These are phyloP conservation scores for Periconia macrospinosa DNA, from an alignment of 2,329 filamentous ascomycete species.

Conservation along the genomic window DNA sequence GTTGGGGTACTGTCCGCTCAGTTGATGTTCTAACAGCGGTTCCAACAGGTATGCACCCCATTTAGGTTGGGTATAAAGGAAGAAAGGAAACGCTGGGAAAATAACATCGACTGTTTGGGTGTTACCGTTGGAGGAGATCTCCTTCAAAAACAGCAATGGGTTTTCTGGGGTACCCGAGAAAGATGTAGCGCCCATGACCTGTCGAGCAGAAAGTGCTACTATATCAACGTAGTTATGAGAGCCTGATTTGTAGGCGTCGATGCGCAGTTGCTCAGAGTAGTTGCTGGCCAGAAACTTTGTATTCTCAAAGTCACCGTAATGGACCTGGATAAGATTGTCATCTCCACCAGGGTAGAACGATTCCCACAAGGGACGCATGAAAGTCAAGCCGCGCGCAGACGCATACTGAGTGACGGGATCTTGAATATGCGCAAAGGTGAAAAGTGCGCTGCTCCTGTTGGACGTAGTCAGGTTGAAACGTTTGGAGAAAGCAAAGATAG, in stretches of 20 bases:
- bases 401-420: conserved; percentile 80
- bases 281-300: conserved; percentile 67
- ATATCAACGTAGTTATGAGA: conserved; percentile 77
- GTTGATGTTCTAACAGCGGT: conserved; percentile 77
- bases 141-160: conserved; percentile 78
- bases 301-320: conserved; percentile 72
- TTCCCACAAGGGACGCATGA: conserved; percentile 79
- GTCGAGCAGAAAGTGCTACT: conserved; percentile 74
- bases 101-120: conserved; percentile 87
- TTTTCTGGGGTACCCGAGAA: conserved; percentile 72
- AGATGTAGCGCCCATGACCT: conserved; percentile 77
- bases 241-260: conserved; percentile 73
- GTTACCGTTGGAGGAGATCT: conserved; percentile 84
- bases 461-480: conserved; percentile 32
- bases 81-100: conserved; percentile 84
- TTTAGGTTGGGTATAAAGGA: conserved; percentile 79
- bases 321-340: conserved; percentile 69
- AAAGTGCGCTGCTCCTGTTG: conserved; percentile 58
- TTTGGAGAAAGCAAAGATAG: conserved; percentile 73
- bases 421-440: conserved; percentile 77
- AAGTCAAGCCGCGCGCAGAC: conserved; percentile 71
- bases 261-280: conserved; percentile 71
- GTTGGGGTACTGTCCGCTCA: conserved; percentile 83
- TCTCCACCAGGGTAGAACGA: conserved; percentile 68
- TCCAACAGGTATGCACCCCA: conserved; percentile 81